Conservation (phyloP, 2,329 filamentous ascomycete species). For the Sarocladium brachiariae region DNA sequence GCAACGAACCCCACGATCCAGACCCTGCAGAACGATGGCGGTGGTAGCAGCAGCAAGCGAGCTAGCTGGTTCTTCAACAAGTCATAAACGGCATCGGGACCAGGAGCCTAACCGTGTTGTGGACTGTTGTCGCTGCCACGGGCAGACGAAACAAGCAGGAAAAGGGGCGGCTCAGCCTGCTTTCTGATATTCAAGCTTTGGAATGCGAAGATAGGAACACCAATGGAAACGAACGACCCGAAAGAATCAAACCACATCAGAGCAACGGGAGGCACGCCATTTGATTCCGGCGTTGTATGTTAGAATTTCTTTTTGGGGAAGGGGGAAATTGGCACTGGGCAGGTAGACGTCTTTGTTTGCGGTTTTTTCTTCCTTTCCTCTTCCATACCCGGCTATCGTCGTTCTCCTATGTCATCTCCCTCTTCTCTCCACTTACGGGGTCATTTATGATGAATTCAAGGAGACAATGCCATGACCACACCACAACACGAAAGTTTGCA, state of each 20-base stretch:
- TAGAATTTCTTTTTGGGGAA: too few relatives aligned
- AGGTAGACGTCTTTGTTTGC: constrained; percentile 5
- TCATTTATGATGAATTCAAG: too few relatives aligned
- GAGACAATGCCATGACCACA: too few relatives aligned
- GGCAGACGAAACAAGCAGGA: not conserved
- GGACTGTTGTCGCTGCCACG: not conserved
- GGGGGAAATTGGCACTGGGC: constrained; percentile 1
- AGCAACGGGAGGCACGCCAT: constrained; percentile 5
- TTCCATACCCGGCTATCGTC: constrained; percentile 10
- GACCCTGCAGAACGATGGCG: constrained; percentile 54
- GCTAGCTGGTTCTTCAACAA: constrained; percentile 72
- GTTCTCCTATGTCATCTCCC: constrained; percentile 14
- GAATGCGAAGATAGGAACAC: constrained; percentile 3
- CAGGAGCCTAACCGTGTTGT: not conserved
- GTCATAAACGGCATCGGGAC: constrained; percentile 26
- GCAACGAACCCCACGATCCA: constrained; percentile 49
- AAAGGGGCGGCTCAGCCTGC: not conserved
- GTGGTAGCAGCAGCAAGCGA: constrained; percentile 46
- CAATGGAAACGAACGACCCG: too few relatives aligned
- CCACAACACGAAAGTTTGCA: too few relatives aligned
- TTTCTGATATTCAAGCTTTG: not conserved
- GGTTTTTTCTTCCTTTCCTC: constrained; percentile 9
- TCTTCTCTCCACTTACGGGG: constrained; percentile 13
- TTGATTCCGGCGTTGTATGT: constrained; percentile 7
- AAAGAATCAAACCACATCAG: not conserved